These are phyloP conservation scores for Rubia peregrina DNA, from an alignment of 305 asterid species.

Conservation along the genomic window DNA sequence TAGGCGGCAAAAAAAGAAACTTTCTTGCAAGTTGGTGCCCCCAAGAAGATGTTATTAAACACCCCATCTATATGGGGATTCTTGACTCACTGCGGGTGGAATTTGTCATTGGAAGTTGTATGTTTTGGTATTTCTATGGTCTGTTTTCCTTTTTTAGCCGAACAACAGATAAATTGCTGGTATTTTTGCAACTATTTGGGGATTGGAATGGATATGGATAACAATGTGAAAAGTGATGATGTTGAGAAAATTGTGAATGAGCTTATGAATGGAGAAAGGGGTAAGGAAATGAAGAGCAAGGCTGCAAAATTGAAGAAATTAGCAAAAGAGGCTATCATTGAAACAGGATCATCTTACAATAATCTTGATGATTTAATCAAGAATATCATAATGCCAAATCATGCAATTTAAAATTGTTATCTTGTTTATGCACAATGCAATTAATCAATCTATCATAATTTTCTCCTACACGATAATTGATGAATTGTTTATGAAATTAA, in stretches of 20 bases:
- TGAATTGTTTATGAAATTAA: background rate
- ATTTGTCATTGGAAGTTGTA: conserved; percentile 17
- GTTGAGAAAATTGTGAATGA: conserved; percentile 20
- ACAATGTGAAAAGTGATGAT: conserved; percentile 17
- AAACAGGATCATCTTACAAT: conserved; percentile 18
- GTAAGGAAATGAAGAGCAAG: conserved; percentile 16
- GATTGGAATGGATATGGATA: conserved; percentile 18
- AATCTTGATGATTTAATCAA: conserved; percentile 19
- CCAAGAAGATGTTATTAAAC: conserved; percentile 21
- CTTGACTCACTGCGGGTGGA: conserved; percentile 27
- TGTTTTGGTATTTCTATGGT: conserved; percentile 22
- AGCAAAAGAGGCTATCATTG: conserved; percentile 15
- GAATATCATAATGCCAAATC: conserved; percentile 7
- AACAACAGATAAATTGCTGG: conserved; percentile 32
- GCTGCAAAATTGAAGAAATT: conserved; percentile 17
- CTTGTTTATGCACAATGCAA: background rate
- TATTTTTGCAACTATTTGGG: conserved; percentile 17
- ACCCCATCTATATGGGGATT: conserved; percentile 17
- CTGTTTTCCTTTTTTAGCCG: conserved; percentile 26
- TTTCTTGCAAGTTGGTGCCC: conserved; percentile 25
- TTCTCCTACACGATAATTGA: too few species aligned
- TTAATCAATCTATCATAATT: too few species aligned
- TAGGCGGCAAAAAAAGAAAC: conserved; percentile 17
- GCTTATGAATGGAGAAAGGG: conserved; percentile 27
- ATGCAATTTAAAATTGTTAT: background rate